phyloP scores from a whole-genome alignment of 1,139 yeast species.

The Nakaseomyces nivariensis region DNA sequence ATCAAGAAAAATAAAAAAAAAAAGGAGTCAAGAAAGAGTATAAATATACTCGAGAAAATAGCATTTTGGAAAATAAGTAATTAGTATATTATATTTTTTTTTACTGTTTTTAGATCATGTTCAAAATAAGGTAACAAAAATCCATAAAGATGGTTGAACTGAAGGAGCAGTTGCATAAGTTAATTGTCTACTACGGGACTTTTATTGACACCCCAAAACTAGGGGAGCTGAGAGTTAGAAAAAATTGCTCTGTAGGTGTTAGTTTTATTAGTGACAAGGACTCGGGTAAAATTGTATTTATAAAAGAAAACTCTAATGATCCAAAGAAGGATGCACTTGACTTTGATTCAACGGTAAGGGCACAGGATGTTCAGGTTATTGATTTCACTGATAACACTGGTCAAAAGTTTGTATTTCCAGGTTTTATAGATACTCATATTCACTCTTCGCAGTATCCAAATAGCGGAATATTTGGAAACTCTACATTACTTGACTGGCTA shows the following conservation, averaged over 20 bases:
- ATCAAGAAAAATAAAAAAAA: no score
- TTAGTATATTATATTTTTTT: no score
- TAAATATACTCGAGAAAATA: no score
- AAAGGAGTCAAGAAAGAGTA: no score
- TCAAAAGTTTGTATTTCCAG: conserved; percentile 69
- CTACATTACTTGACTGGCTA: conserved; percentile 84
- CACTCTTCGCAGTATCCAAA: conserved; percentile 98
- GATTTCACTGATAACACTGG: conserved; percentile 17
- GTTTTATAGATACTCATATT: conserved; percentile 89
- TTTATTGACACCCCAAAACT: conserved; percentile 47
- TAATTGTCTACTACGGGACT: conserved; percentile 38
- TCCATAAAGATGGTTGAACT: not conserved
- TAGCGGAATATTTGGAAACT: conserved; percentile 76
- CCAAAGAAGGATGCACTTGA: conserved; percentile 19
- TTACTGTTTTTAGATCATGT: no score
- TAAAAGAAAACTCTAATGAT: conserved; percentile 16
- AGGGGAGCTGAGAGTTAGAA: conserved; percentile 39
- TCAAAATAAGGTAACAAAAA: no score
- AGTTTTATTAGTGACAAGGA: conserved; percentile 5
- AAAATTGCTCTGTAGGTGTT: conserved; percentile 47
- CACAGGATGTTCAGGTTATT: conserved; percentile 12
- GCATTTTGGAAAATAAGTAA: no score
- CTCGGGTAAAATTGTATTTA: conserved; percentile 18
- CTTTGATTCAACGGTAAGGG: conserved; percentile 13
- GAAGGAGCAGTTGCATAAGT: not conserved